Base-by-base conservation (phyloP, 2,329 filamentous ascomycete genomes). In the Pseudocercospora crystallina region DNA sequence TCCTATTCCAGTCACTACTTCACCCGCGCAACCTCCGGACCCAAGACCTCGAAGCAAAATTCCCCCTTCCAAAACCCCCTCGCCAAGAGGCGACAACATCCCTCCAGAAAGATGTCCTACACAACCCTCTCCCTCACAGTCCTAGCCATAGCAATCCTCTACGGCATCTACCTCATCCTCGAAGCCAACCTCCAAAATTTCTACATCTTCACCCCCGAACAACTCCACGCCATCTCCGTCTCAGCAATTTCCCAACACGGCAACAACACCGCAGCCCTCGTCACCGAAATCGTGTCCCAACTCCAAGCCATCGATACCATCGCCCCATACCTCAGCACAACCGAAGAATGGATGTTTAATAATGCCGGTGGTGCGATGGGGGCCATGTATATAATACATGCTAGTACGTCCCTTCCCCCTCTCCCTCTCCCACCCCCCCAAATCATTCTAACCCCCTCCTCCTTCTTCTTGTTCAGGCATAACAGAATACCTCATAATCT, bases 351-450 rank as follows among this genome's bases (percentile, higher is more conserved):
- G 89, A 79, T 95, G 39, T 92, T 95, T 65, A 95, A 95, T 78
- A 95, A 95, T 66, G 89, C 89, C 44, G 90, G 90, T 45, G 90
- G 90, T 57, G 89, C 89, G 45, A 95, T 95, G 90, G 90, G 90
- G 49, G 87, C 81, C 65, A 94, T 95, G 90, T 90, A 89, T 70
- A 85, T 95, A 59, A 85, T 95, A 63, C 90, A 95, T 68, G 88
- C 89, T 53, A 91, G 86, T 87, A 71, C 69, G 83, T 76, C 15
- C 8, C 12, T n/a, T 26, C 8, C 11, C 17, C 34, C 9, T 34
- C 31, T 29, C 11, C 11, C 8, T 14, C 36, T 37, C 31, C 10
- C 9, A 29, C 29, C 29, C 10, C 30, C 26, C 8, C 30, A 15
- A 2, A 40, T 29, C 33, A 12, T 14, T 7, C 30, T 17, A 43